Base-by-base conservation (phyloP, 345 rosid species). In the Anastatica hierochuntica region DNA sequence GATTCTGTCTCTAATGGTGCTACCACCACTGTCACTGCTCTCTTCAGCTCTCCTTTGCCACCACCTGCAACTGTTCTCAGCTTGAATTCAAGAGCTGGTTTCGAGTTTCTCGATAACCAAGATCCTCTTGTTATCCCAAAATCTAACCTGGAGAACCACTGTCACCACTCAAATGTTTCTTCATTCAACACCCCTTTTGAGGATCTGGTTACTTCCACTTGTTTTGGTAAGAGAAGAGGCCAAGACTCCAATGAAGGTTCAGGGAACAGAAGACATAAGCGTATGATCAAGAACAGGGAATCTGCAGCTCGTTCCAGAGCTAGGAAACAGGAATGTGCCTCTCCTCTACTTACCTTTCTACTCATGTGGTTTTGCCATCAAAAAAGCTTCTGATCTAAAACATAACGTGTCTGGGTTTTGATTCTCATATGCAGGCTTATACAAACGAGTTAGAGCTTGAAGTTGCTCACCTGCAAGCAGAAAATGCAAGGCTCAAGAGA, bases 251-350 rank as follows among this genome's bases (percentile, higher is more conserved):
- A 71, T 53, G 40, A 39, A 44, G 38, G 68, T 16, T 51, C 75
- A 33, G 67, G 79, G 29, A 77, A 77, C 33, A 73, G 82, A 48
- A 62, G 77, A 5, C 80, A 77, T 18, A 80, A 80, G 56, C 73
- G 90, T 7, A 80, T 79, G 95, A 77, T 82, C 71, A 88, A 76
- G 72, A 88, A 84, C 74, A 70, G 97, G 34, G 95, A 80, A 49
- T 88, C 97, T 7, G 97, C 97, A 0, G 84, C 97, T 37, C 76
- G 95, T 30, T 88, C 97, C 5, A 74, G 97, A 67, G 89, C 88
- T 23, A 80, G 89, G 68, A 85, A 79, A 66, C 84, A 79, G 89
- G 95, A 71, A 75, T 50, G 50, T 48, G 33, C 9, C 54, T 57
- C 37, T 60, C 50, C 37, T 14, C 38, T 42, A 38, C 29, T 58